Base-by-base conservation (phyloP, 2,329 filamentous ascomycete species). In the Pseudocercospora fuligena region DNA sequence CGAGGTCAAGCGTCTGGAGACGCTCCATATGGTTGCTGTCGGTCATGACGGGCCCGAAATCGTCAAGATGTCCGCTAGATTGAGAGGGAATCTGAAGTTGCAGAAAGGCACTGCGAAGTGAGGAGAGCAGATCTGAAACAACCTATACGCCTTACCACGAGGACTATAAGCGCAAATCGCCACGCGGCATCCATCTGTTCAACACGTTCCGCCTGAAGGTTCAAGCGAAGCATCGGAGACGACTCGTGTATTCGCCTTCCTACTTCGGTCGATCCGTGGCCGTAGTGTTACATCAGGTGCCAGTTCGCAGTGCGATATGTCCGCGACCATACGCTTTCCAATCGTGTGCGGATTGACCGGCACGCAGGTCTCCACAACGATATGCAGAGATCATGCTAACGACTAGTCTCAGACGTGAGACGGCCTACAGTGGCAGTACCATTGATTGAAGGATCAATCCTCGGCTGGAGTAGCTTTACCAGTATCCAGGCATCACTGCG, bases 1-100 rank as follows among this genome's bases (percentile, higher is more conserved):
- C 85, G 62, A 85, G 72, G 46, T 80, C 75, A 75, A 78, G 62
- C 23, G 73, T 73, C 53, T 69, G 72, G 9, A 74, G 70, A 29
- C 51, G 51, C 51, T 54, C 51, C 51, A 54, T 54, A 5, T 31
- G 25, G 51, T 29, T 54, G 51, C 23, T 25, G 51, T 54, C 51
- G 25, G 11, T 29, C 51, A 54, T 54, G 23, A 11, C 25, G 51
- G 11, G 16, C 40, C 8, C 2, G 40, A 5, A 19, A n/a, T n/a
- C 16, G 16, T 43, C 8, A 19, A 16, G 14, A 33, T 14, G 51
- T n/a, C 6, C 21, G 19, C 9, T 12, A 51, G 25, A 11, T 14
- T 12, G n/a, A 3, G 7, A 16, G 25, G 16, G 2, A 3, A 21
- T 49, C 11, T 8, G 3, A 25, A 19, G 12, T 2, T 23, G 46